These are phyloP conservation scores for Plantago elongata DNA, from an alignment of 257 asterid genomes.

Conservation along the genomic window DNA sequence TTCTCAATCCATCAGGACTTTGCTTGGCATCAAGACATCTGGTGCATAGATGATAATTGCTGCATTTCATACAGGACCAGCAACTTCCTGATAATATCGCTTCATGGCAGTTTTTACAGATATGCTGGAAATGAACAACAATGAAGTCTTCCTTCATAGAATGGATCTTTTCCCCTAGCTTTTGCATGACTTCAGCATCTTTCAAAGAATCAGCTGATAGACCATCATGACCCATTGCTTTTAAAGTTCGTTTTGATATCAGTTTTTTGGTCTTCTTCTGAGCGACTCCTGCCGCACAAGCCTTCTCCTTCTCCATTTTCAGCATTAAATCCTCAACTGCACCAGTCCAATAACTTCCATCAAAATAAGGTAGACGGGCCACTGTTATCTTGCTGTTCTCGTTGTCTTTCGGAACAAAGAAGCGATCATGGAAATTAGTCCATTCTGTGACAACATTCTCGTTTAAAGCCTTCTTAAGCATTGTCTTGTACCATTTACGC, in stretches of 20 bases:
- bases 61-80: slow-evolving; percentile 62
- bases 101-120: slow-evolving; percentile 53
- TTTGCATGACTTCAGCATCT: slow-evolving; percentile 62
- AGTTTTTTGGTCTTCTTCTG: slow-evolving; percentile 27
- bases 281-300: not conserved
- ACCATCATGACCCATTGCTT: slow-evolving; percentile 51
- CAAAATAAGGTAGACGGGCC: slow-evolving; percentile 70
- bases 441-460: too few relatives aligned
- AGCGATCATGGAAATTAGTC: too few relatives aligned
- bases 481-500: slow-evolving; percentile 49
- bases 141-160: slow-evolving; percentile 53
- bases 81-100: slow-evolving; percentile 43
- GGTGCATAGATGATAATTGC: slow-evolving; percentile 43
- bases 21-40: slow-evolving; percentile 40
- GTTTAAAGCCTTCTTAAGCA: too few relatives aligned
- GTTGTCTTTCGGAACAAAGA: slow-evolving; percentile 28
- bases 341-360: slow-evolving; percentile 67
- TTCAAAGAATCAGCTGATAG: slow-evolving; percentile 39
- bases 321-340: slow-evolving; percentile 43
- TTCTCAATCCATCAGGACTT: slow-evolving; percentile 26
- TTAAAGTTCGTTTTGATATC: slow-evolving; percentile 41
- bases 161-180: slow-evolving; percentile 45
- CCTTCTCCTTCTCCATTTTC: slow-evolving; percentile 15
- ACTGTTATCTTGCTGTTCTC: slow-evolving; percentile 52
- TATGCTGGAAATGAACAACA: slow-evolving; percentile 46